A percentile compares a stretch with the other conserved stretches of the same genome.
Conservation (phyloP, 2,329 filamentous ascomycete genomes). For the Aspergillus uvarum region DNA sequence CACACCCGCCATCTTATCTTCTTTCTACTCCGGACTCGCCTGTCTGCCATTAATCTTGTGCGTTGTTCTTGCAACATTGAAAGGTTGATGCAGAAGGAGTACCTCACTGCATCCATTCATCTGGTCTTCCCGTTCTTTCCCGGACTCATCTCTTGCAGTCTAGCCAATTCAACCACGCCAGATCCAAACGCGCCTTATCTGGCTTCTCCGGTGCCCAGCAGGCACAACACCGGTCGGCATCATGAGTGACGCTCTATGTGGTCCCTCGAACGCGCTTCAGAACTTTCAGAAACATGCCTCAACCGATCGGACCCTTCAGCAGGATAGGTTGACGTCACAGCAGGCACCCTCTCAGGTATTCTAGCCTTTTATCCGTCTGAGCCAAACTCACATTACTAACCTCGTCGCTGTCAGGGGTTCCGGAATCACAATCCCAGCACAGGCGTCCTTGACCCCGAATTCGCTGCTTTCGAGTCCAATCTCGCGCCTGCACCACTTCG, state of each 20-base stretch:
- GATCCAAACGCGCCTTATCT: too few relatives aligned
- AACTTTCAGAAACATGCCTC: slow-evolving; percentile 69
- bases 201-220: not conserved
- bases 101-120: too few relatives aligned
- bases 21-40: not conserved
- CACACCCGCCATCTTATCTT: not conserved
- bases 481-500: slow-evolving; percentile 34
- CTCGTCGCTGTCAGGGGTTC: slow-evolving; percentile 54
- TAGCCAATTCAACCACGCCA: not conserved
- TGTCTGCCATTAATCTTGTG: not conserved
- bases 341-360: slow-evolving; percentile 56
- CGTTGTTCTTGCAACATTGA: too few relatives aligned
- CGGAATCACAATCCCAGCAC: slow-evolving; percentile 57
- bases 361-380: slow-evolving; percentile 13
- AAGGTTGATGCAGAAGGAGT: too few relatives aligned
- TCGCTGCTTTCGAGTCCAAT: slow-evolving; percentile 63
- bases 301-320: slow-evolving; percentile 68
- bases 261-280: slow-evolving; percentile 73
- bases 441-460: slow-evolving; percentile 63
- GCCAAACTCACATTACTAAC: slow-evolving; percentile 13
- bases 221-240: slow-evolving; percentile 18
- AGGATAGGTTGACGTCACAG: slow-evolving; percentile 63
- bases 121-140: too few relatives aligned
- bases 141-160: not conserved
- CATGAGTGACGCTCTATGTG: slow-evolving; percentile 70